Evolutionary conservation across 2,329 filamentous ascomycete genomes (phyloP).

Genomic region (Colletotrichum sp.): DNA sequence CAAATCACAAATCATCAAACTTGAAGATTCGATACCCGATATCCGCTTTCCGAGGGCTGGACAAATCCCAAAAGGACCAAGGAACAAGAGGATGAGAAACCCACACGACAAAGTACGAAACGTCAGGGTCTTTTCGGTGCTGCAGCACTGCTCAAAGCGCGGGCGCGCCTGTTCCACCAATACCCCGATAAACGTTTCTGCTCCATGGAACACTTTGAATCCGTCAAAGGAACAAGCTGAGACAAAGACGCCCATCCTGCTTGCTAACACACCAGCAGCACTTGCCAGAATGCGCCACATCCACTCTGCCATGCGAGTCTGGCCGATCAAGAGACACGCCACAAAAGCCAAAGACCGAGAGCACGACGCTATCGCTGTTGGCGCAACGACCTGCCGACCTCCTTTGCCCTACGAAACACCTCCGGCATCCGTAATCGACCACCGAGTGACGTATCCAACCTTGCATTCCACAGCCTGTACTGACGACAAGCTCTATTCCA

Average conservation of each 20-base stretch:
- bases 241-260: neutral
- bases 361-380: neutral
- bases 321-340: neutral
- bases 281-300: neutral
- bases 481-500: neutral
- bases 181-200: neutral
- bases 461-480: neutral
- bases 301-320: slow-evolving; percentile 7
- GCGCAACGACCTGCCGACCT: neutral
- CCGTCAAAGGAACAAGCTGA: slow-evolving; percentile 6
- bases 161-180: slow-evolving; percentile 6
- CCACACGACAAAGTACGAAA: neutral
- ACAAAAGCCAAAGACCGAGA: slow-evolving; percentile 9
- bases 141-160: neutral
- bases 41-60: neutral
- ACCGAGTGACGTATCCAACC: neutral
- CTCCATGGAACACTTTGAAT: neutral
- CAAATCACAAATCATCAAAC: neutral
- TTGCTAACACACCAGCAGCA: neutral
- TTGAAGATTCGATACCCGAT: neutral
- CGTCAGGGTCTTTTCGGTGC: neutral
- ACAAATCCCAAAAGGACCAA: neutral
- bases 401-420: neutral
- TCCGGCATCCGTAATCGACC: neutral
- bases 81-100: neutral